Conservation (phyloP, 2,329 filamentous ascomycete genomes). For the Aspergillus fructus region DNA sequence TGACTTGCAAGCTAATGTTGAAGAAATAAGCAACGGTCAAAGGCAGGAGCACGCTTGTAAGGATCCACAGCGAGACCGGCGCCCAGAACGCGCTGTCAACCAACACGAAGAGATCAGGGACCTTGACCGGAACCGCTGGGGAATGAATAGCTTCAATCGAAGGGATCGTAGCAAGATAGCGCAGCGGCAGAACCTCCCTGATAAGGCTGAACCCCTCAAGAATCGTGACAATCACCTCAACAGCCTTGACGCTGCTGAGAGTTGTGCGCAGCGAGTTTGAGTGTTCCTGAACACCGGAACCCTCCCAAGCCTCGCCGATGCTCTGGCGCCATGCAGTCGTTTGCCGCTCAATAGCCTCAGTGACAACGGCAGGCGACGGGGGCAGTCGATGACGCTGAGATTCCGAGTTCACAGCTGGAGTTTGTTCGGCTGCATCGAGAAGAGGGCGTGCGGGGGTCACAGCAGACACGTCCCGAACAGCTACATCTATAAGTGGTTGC, state of each 20-base stretch:
- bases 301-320: constrained; percentile 35
- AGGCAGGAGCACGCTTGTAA: constrained; percentile 71
- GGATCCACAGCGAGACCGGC: constrained; percentile 71
- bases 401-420: constrained; percentile 12
- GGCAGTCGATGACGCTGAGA: constrained; percentile 21
- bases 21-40: constrained; percentile 79
- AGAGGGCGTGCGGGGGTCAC: not conserved
- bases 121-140: constrained; percentile 60
- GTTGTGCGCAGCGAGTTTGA: constrained; percentile 65
- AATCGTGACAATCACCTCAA: constrained; percentile 66
- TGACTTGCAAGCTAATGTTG: constrained; percentile 68
- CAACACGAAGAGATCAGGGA: constrained; percentile 80
- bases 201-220: constrained; percentile 72
- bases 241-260: constrained; percentile 66
- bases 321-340: constrained; percentile 39
- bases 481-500: not conserved
- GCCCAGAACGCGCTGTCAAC: constrained; percentile 80
- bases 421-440: constrained; percentile 11
- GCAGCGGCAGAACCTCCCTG: constrained; percentile 67
- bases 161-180: constrained; percentile 72
- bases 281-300: constrained; percentile 41
- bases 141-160: constrained; percentile 57
- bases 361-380: constrained; percentile 49
- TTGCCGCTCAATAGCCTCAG: constrained; percentile 72
- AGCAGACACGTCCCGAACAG: not conserved